Conservation (phyloP, 306 rosid species). For the Fagus sylvatica region DNA sequence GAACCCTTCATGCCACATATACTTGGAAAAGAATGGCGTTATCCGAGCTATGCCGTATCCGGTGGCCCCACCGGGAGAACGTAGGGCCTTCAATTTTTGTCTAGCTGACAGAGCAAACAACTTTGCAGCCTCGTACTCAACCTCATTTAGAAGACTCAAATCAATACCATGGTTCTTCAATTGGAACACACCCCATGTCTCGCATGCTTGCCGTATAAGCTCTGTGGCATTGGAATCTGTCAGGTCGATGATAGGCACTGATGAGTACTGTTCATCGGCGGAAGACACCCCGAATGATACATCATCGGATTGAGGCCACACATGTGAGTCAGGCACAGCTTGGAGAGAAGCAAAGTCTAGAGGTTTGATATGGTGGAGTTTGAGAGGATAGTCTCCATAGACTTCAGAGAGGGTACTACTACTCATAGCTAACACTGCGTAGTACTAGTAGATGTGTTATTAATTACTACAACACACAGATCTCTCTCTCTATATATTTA, state of each 20-base stretch:
- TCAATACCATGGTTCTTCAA: slow-evolving; percentile 63
- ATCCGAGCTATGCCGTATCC: slow-evolving; percentile 74
- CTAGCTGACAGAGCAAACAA: slow-evolving; percentile 55
- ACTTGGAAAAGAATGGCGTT: slow-evolving; percentile 56
- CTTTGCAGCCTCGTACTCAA: slow-evolving; percentile 37
- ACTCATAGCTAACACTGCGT: no score
- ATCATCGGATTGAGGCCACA: slow-evolving; percentile 44
- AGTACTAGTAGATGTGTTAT: no score
- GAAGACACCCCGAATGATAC: not conserved
- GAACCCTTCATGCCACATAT: slow-evolving; percentile 92
- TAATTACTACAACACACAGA: no score
- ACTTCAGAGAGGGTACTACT: slow-evolving; percentile 48
- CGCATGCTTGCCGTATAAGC: slow-evolving; percentile 56
- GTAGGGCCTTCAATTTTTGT: slow-evolving; percentile 50
- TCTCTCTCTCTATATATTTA: no score
- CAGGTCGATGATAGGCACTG: slow-evolving; percentile 58
- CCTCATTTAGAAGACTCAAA: slow-evolving; percentile 32
- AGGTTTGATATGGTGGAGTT: slow-evolving; percentile 52
- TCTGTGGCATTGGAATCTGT: slow-evolving; percentile 50
- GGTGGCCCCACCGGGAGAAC: slow-evolving; percentile 43
- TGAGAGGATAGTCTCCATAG: slow-evolving; percentile 40
- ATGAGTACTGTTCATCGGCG: slow-evolving; percentile 11
- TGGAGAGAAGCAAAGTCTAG: slow-evolving; percentile 50
- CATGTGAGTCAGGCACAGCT: slow-evolving; percentile 68
- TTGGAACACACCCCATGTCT: slow-evolving; percentile 70